Evolutionary conservation across 2,329 filamentous ascomycete genomes (phyloP).

Genomic region (Hypoxylon sp.): DNA sequence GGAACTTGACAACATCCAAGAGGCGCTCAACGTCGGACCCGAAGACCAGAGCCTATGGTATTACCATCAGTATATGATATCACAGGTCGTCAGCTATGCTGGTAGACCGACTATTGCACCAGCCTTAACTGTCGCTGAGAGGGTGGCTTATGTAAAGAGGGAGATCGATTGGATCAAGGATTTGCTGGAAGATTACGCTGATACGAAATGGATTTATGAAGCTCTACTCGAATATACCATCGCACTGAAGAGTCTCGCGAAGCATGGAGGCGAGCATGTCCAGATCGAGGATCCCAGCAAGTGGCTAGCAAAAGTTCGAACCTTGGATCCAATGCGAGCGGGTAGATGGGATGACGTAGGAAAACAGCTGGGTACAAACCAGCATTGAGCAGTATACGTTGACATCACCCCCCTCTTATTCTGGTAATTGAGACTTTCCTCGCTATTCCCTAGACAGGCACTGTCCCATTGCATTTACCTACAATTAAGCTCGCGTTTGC

Average conservation of each 20-base stretch:
- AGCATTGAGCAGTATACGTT: slow-evolving; percentile 24
- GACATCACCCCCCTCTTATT: slow-evolving; percentile 41
- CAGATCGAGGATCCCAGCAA: slow-evolving; percentile 60
- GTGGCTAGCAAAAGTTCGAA: slow-evolving; percentile 77
- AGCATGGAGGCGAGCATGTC: slow-evolving; percentile 59
- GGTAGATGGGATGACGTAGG: slow-evolving; percentile 84
- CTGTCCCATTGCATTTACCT: slow-evolving; percentile 52
- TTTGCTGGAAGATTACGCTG: slow-evolving; percentile 70
- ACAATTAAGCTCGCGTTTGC: slow-evolving; percentile 61
- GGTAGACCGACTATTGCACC: slow-evolving; percentile 73
- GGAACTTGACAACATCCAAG: slow-evolving; percentile 82
- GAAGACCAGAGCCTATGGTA: slow-evolving; percentile 98
- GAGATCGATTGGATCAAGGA: slow-evolving; percentile 84
- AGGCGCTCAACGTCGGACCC: slow-evolving; percentile 87
- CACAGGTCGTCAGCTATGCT: slow-evolving; percentile 70
- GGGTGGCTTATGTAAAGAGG: slow-evolving; percentile 74
- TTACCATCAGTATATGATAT: slow-evolving; percentile 91
- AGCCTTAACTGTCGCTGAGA: slow-evolving; percentile 72
- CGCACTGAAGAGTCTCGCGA: slow-evolving; percentile 68
- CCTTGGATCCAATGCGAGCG: slow-evolving; percentile 80
- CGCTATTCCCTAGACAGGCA: slow-evolving; percentile 30
- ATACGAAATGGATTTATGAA: slow-evolving; percentile 86
- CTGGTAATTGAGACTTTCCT: background rate
- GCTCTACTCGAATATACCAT: slow-evolving; percentile 82
- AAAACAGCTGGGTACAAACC: slow-evolving; percentile 53